Conservation (phyloP, 2,329 filamentous ascomycete genomes). For the Plenodomus tracheiphilus region DNA sequence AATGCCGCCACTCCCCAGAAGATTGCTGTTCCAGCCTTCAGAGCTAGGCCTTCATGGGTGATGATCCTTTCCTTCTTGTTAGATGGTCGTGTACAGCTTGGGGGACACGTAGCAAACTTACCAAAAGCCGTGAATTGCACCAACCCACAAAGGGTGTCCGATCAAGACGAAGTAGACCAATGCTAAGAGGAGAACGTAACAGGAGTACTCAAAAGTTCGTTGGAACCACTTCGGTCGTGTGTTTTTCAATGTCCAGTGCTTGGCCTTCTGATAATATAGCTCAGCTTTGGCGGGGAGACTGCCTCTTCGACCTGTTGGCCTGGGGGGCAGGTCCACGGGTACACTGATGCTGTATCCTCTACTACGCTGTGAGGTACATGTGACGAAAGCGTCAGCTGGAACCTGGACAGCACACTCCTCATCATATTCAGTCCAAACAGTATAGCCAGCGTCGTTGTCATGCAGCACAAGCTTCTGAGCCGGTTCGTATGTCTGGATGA, state of each 20-base stretch:
- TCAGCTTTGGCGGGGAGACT: too few relatives aligned
- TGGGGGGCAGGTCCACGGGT: too few relatives aligned
- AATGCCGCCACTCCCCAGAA: constrained; percentile 27
- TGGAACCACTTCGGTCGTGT: constrained; percentile 43
- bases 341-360: too few relatives aligned
- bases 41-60: constrained; percentile 8
- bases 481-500: too few relatives aligned
- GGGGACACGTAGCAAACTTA: not conserved
- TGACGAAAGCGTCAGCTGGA: too few relatives aligned
- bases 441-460: too few relatives aligned
- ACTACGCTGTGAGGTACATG: too few relatives aligned
- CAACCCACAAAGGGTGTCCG: constrained; percentile 52
- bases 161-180: constrained; percentile 54
- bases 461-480: too few relatives aligned
- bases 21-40: constrained; percentile 39
- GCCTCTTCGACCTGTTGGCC: too few relatives aligned
- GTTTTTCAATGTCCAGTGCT: constrained; percentile 20
- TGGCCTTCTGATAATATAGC: constrained; percentile 18
- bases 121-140: constrained; percentile 26
- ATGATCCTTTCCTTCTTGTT: not conserved
- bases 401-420: too few relatives aligned
- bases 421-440: too few relatives aligned
- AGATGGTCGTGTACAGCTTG: not conserved
- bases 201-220: constrained; percentile 43
- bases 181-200: constrained; percentile 41